Percentiles rank a stretch among this genome's conserved stretches.
These are phyloP conservation scores for Podochytrium sp. DNA, from an alignment of 192 early-diverging fungal genomes.

Conservation along the genomic window DNA sequence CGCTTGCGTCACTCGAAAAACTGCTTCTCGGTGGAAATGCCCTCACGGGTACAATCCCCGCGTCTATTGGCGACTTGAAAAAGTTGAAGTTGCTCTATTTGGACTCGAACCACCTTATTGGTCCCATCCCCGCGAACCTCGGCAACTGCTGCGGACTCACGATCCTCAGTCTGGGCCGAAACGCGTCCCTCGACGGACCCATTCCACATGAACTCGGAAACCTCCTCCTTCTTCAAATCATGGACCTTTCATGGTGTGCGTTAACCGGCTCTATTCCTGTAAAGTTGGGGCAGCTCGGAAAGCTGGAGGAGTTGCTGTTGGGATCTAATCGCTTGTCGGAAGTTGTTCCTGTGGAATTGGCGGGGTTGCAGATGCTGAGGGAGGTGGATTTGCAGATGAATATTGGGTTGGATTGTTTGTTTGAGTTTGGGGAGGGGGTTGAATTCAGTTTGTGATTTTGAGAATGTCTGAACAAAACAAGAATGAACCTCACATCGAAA, in stretches of 20 bases:
- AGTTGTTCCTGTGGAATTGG: background rate
- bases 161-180: no score
- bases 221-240: no score
- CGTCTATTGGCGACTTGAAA: background rate
- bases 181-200: no score
- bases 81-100: background rate
- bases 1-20: background rate
- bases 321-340: background rate
- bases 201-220: no score
- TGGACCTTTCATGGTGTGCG: no score
- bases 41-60: background rate
- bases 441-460: background rate
- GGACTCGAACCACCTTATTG: background rate
- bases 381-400: no score
- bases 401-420: no score
- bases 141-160: no score
- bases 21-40: background rate
- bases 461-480: no score
- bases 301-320: background rate
- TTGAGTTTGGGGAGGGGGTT: background rate
- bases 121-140: background rate
- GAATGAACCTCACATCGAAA: no score
- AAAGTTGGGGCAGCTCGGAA: background rate
- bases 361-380: no score
- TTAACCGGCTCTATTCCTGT: background rate